Percentiles rank a stretch among this genome's conserved stretches.
These are phyloP conservation scores for Henckelia pumila DNA, from an alignment of 257 asterid genomes.

Conservation along the genomic window DNA sequence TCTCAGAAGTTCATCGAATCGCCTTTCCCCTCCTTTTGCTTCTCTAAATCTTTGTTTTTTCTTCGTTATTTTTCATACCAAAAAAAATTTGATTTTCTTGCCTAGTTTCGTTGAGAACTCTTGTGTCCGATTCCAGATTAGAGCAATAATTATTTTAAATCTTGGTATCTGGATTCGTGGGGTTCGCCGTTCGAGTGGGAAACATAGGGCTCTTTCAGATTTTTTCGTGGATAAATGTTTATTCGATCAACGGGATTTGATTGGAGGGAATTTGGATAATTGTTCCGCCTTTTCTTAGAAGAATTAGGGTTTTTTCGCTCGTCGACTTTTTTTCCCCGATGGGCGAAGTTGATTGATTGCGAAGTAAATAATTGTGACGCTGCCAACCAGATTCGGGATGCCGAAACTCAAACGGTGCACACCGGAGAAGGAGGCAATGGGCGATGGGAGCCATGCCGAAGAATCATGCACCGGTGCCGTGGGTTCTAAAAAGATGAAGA, in stretches of 20 bases:
- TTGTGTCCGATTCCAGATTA: neutral
- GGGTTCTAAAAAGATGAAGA: slow-evolving; percentile 27
- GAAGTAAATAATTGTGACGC: slow-evolving; percentile 43
- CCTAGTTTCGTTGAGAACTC: slow-evolving; percentile 6
- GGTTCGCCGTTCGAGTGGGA: slow-evolving; percentile 24
- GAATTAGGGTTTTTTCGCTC: slow-evolving; percentile 29
- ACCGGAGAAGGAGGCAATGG: slow-evolving; percentile 35
- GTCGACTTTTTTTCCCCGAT: slow-evolving; percentile 9
- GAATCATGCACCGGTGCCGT: slow-evolving; percentile 33
- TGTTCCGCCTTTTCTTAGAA: neutral
- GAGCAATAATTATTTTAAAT: slow-evolving; percentile 4
- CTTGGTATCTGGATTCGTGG: slow-evolving; percentile 19
- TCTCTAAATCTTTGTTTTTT: neutral
- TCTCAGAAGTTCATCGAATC: neutral
- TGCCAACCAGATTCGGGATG: slow-evolving; percentile 40
- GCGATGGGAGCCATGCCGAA: slow-evolving; percentile 25
- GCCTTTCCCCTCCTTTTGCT: slow-evolving; percentile 1
- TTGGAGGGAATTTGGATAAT: slow-evolving; percentile 25
- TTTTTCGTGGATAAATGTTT: slow-evolving; percentile 8
- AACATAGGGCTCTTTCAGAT: slow-evolving; percentile 30
- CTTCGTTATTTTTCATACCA: neutral
- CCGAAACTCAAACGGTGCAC: slow-evolving; percentile 72
- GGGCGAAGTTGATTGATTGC: slow-evolving; percentile 22
- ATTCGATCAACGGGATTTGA: slow-evolving; percentile 15
- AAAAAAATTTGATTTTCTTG: neutral